Conservation (phyloP, 805 yeast species). For the Ascoidea rubescens region DNA sequence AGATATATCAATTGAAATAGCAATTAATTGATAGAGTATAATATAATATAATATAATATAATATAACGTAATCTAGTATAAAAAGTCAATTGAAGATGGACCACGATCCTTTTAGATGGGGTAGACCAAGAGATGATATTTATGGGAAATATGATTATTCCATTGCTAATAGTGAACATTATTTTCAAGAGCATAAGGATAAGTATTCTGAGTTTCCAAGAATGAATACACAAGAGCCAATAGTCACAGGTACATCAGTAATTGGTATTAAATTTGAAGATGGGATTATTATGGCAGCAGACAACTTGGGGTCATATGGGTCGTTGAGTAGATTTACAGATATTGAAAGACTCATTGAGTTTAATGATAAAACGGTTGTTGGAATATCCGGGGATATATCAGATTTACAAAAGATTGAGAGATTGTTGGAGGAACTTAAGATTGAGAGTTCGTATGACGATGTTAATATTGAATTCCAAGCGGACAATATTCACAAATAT, state of each 20-base stretch:
- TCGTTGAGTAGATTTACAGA: slow-evolving; percentile 78
- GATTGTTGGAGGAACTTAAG: slow-evolving; percentile 65
- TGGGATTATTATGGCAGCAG: slow-evolving; percentile 93
- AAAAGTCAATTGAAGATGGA: slow-evolving; percentile 40
- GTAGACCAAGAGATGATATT: slow-evolving; percentile 73
- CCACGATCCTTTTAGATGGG: slow-evolving; percentile 94
- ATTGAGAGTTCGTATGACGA: slow-evolving; percentile 69
- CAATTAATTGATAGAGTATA: too few relatives aligned
- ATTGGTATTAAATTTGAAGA: slow-evolving; percentile 79
- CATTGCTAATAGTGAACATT: slow-evolving; percentile 47
- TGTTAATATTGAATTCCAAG: slow-evolving; percentile 37
- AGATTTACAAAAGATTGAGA: slow-evolving; percentile 76
- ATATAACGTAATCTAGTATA: too few relatives aligned
- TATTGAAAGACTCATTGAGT: slow-evolving; percentile 71
- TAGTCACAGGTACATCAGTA: slow-evolving; percentile 93
- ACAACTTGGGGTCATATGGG: slow-evolving; percentile 86
- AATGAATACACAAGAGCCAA: slow-evolving; percentile 86
- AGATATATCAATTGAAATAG: too few relatives aligned
- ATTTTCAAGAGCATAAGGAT: neutral
- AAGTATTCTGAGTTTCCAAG: slow-evolving; percentile 38
- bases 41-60: too few relatives aligned
- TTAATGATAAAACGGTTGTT: slow-evolving; percentile 77
- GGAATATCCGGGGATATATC: slow-evolving; percentile 93
- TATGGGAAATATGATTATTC: slow-evolving; percentile 71
- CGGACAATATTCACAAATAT: slow-evolving; percentile 83